Percentiles rank a stretch among this genome's conserved stretches.
These are phyloP conservation scores for Hippophae rhamnoides DNA, from an alignment of 306 rosid genomes.

Conservation along the genomic window DNA sequence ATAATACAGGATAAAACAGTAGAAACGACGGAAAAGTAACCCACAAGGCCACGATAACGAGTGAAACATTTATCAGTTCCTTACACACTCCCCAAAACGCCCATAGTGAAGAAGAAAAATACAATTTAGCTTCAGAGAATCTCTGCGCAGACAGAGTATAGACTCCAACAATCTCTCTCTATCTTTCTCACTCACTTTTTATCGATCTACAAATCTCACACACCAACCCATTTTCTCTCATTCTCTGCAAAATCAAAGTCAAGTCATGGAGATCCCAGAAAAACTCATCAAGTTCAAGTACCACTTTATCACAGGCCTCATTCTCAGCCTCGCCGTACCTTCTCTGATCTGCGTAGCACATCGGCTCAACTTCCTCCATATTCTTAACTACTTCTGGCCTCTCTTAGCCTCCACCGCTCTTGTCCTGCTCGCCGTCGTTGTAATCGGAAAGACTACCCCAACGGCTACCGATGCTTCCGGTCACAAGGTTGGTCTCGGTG, in stretches of 20 bases:
- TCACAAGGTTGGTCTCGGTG: conserved; percentile 44
- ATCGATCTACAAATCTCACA: background rate
- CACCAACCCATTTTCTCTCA: background rate
- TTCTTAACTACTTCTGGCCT: conserved; percentile 88
- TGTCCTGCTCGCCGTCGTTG: conserved; percentile 54
- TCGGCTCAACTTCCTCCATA: conserved; percentile 33
- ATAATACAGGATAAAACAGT: no score
- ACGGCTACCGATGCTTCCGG: conserved; percentile 27
- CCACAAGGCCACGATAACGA: no score
- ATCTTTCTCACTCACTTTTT: background rate
- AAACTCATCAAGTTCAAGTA: conserved; percentile 38
- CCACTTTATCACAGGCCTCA: conserved; percentile 31
- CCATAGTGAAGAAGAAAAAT: background rate
- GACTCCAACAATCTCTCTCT: background rate
- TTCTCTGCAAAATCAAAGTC: background rate
- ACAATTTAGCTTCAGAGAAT: conserved; percentile 23
- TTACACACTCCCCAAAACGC: conserved; percentile 4
- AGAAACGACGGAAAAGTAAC: no score
- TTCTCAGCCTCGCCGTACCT: conserved; percentile 19
- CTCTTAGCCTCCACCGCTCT: conserved; percentile 77
- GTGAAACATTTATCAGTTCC: no score
- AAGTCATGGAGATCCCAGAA: conserved; percentile 65
- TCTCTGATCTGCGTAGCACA: conserved; percentile 34
- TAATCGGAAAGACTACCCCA: conserved; percentile 43
- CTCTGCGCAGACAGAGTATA: conserved; percentile 25